Evolutionary conservation across 257 asterid genomes (phyloP).

Genomic region (Cinchona pubescens): DNA sequence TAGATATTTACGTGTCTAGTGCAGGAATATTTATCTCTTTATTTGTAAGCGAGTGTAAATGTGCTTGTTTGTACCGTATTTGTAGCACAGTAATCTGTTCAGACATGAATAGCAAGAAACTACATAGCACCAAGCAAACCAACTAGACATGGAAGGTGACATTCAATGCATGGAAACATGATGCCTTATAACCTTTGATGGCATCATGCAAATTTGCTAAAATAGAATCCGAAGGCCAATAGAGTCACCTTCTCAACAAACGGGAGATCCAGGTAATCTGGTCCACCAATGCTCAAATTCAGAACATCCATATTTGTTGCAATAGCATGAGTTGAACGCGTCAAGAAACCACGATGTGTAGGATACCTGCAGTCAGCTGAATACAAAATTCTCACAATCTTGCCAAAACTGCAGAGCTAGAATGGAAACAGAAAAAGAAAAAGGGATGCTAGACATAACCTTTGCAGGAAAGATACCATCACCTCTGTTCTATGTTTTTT

Average conservation of each 20-base stretch:
- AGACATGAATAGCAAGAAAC: not conserved
- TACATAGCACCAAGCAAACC: not conserved
- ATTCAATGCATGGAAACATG: not conserved
- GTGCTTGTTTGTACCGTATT: not conserved
- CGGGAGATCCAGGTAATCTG: conserved; percentile 75
- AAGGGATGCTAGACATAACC: not conserved
- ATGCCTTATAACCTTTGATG: not conserved
- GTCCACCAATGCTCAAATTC: conserved; percentile 98
- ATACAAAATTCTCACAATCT: conserved; percentile 76
- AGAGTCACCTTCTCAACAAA: not conserved
- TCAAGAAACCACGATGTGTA: conserved; percentile 99
- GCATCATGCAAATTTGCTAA: not conserved
- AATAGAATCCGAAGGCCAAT: conserved; percentile 2
- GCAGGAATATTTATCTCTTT: not conserved
- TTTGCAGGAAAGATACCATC: not conserved
- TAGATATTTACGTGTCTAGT: not conserved
- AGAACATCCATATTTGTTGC: conserved; percentile 95
- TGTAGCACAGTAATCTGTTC: not conserved
- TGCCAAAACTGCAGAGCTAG: conserved; percentile 28
- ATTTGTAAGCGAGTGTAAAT: not conserved
- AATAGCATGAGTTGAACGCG: conserved; percentile 96
- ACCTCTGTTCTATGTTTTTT: not conserved
- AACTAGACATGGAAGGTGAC: not conserved
- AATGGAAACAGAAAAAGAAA: conserved; percentile 13
- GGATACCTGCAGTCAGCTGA: conserved; percentile 99